Conservation (phyloP, 768 basidiomycete genomes). For the Collybia sp. region DNA sequence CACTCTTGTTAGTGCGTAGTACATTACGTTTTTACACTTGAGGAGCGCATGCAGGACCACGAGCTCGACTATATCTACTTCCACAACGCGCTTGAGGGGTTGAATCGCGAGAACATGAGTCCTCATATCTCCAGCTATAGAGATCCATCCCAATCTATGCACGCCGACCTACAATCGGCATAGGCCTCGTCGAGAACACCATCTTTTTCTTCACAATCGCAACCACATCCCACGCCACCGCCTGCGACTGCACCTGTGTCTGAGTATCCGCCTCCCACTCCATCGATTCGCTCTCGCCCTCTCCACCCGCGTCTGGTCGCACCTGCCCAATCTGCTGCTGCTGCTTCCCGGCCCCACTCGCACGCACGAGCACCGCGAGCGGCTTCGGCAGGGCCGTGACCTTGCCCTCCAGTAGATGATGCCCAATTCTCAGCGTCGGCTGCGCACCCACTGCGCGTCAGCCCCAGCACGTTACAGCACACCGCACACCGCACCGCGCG, state of each 20-base stretch:
- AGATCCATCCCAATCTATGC: background rate
- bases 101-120: too few species aligned
- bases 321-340: too few species aligned
- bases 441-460: constrained; percentile 16
- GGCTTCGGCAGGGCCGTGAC: constrained; percentile 74
- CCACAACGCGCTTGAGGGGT: too few species aligned
- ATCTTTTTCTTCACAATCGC: constrained; percentile 80
- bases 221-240: constrained; percentile 50
- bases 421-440: constrained; percentile 77
- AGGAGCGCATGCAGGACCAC: too few species aligned
- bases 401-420: constrained; percentile 89
- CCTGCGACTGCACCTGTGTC: constrained; percentile 17
- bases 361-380: constrained; percentile 67
- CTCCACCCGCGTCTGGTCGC: constrained; percentile 12
- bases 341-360: constrained; percentile 15
- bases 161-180: constrained; percentile 49
- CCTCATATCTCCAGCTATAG: too few species aligned
- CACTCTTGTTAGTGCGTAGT: too few species aligned
- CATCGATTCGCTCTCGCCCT: constrained; percentile 7
- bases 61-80: too few species aligned
- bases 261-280: constrained; percentile 12
- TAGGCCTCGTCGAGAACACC: constrained; percentile 78
- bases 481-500: background rate
- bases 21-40: too few species aligned
- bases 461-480: background rate